A percentile compares a stretch with the other conserved stretches of the same genome.
Evolutionary conservation across 495 filamentous ascomycete species (phyloP).

Genomic region (Neurospora discreta): DNA sequence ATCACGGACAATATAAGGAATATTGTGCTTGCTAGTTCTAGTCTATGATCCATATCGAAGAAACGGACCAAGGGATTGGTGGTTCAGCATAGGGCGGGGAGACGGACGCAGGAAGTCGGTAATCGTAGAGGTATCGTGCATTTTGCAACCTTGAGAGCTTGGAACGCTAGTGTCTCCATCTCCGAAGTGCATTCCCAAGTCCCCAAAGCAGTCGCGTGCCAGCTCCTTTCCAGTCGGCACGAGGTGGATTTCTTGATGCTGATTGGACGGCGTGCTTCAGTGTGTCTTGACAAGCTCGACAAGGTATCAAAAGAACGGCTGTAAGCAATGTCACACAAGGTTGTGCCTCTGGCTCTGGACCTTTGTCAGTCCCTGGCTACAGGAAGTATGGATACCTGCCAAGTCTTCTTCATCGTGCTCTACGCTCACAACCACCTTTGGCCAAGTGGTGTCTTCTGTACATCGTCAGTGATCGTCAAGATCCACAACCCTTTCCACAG

Average conservation of each 20-base stretch:
- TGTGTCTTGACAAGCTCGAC: not conserved
- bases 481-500: not conserved
- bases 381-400: not conserved
- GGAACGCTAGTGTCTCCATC: not conserved
- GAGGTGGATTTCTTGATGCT: constrained; percentile 10
- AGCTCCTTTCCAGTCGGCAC: constrained; percentile 16
- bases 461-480: not conserved
- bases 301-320: not conserved
- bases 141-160: not conserved
- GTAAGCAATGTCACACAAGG: not conserved
- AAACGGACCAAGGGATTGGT: not conserved
- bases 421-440: not conserved
- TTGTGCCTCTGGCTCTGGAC: not conserved
- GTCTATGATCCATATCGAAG: not conserved
- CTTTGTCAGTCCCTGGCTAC: not conserved
- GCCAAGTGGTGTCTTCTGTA: not conserved
- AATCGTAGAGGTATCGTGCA: no score
- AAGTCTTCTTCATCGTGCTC: not conserved
- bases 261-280: constrained; percentile 9
- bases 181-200: not conserved
- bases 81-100: not conserved
- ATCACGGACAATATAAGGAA: not conserved
- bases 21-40: not conserved
- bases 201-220: constrained; percentile 18
- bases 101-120: not conserved